Evolutionary conservation across 2,329 filamentous ascomycete genomes (phyloP), one percentile per base, ranked within the genome.

Genomic region (Trichoderma breve): DNA sequence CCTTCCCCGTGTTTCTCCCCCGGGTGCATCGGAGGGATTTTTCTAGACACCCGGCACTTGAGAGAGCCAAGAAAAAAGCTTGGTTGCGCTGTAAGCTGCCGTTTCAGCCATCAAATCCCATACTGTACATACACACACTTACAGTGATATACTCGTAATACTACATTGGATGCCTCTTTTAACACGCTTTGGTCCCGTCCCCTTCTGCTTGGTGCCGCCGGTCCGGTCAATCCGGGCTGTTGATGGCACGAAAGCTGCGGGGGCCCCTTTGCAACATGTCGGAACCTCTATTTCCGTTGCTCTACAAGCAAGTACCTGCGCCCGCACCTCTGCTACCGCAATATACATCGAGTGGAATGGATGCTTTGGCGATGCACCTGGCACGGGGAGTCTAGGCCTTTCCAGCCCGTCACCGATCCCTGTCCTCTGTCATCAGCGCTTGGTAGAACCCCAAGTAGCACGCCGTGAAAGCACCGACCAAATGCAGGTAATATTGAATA

Each of bases 11-110:
- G 43, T 21, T 47, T 21, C 43, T 11, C 18, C 43, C 43, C 43
- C 43, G 43, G 43, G 43, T 51, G 43, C n/a, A 12, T 51, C 43
- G 43, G 43, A 51, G 43, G n/a, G 43, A 51, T 47, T 51, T 21
- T 11, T 51, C 43, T 51, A 51, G 43, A n/a, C 43, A 51, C 43
- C 43, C 43, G 43, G 43, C 43, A 51, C 43, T 51, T 51, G 43
- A 51, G 8, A 51, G 43, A 51, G 62, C 62, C 62, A 64, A 64
- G 62, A 51, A 24, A 51, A 64, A 64, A 64, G 62, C 62, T 64
- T 64, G 62, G 62, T 51, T 30, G 43, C n/a, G 43, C 43, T 51
- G 43, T 8, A 12, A 51, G 43, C n/a, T 64, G 62, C n/a, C 18
- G 18, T 51, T 47, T 32, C 28, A 21, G 62, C 62, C n/a, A 30